phyloP scores from a whole-genome alignment of 2,329 filamentous ascomycete species.

The Aspergillus fijiensis region DNA sequence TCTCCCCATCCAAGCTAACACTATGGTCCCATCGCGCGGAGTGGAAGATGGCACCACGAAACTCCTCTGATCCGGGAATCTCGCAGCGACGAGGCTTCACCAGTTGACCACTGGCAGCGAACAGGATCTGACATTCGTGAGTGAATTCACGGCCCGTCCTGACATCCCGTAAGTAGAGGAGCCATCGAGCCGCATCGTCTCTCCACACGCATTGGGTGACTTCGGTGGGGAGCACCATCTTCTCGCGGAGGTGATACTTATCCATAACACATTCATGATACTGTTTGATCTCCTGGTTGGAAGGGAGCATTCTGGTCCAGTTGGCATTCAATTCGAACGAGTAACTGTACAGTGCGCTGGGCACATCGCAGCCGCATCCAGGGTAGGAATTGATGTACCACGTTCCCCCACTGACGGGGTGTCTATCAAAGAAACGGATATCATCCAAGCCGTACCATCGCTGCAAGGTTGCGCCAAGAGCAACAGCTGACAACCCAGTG shows the following conservation, averaged over 20 bases:
- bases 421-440: slow-evolving; percentile 59
- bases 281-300: slow-evolving; percentile 50
- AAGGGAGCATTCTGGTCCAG: slow-evolving; percentile 52
- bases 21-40: slow-evolving; percentile 27
- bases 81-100: slow-evolving; percentile 52
- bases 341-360: slow-evolving; percentile 56
- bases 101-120: slow-evolving; percentile 54
- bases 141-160: slow-evolving; percentile 23
- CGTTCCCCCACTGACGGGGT: slow-evolving; percentile 58
- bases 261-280: slow-evolving; percentile 53
- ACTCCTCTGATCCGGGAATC: slow-evolving; percentile 24
- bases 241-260: slow-evolving; percentile 43
- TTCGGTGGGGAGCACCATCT: slow-evolving; percentile 20
- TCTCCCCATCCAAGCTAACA: slow-evolving; percentile 26
- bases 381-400: slow-evolving; percentile 64
- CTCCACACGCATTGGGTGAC: slow-evolving; percentile 44
- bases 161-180: slow-evolving; percentile 26
- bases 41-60: slow-evolving; percentile 27
- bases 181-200: slow-evolving; percentile 53
- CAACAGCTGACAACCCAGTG: slow-evolving; percentile 60
- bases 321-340: slow-evolving; percentile 53
- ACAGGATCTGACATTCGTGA: slow-evolving; percentile 51
- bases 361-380: slow-evolving; percentile 54
- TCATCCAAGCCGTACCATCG: slow-evolving; percentile 58
- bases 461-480: slow-evolving; percentile 58